Base-by-base conservation (phyloP, 768 basidiomycete genomes). In the Lentinula sp. region DNA sequence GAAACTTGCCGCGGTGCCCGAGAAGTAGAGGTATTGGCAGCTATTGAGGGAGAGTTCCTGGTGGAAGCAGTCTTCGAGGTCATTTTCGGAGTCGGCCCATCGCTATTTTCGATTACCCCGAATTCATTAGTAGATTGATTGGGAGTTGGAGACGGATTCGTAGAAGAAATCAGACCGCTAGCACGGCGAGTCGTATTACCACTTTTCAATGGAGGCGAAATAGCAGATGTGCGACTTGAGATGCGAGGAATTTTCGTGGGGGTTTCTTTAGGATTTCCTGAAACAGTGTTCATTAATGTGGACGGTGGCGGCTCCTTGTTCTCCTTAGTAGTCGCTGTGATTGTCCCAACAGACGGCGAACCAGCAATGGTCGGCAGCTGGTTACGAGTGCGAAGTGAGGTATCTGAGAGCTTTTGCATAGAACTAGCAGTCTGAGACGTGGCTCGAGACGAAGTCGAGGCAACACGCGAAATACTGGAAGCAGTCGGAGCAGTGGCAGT, bases 231-330 rank as follows among this genome's bases (percentile, higher is more conserved):
- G 37, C 88, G 83, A 68, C 91, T 91, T n/a, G 91, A 89, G 43
- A 95, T 94, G 28, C 93, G 90, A 51, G 93, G 93, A 67, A 95
- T 95, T 77, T 93, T 95, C 18, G 93, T 95, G 3, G 93, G 93
- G 0, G 93, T 93, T 69, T 93, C 92, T 73, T 93, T 93, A 5
- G 82, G 71, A 60, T 86, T 72, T 9, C 77, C 74, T 33, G 80
- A 76, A 2, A 77, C 67, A 15, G 83, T 76, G 65, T 86, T 88
- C 60, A 77, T 68, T 43, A 82, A 70, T 10, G 81, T 77, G n/a
- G 79, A 78, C 9, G 83, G 82, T 8, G 79, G 81, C 15, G 74
- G 79, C 60, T 88, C 87, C 66, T 80, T 84, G 9, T 71, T 67
- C 36, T 88, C 87, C 68, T 84, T 86, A 36, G 75, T 67, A 33